Percentiles rank a stretch among this genome's conserved stretches.
phyloP scores from a whole-genome alignment of 345 rosid species.

The Schrenkiella parvula region DNA sequence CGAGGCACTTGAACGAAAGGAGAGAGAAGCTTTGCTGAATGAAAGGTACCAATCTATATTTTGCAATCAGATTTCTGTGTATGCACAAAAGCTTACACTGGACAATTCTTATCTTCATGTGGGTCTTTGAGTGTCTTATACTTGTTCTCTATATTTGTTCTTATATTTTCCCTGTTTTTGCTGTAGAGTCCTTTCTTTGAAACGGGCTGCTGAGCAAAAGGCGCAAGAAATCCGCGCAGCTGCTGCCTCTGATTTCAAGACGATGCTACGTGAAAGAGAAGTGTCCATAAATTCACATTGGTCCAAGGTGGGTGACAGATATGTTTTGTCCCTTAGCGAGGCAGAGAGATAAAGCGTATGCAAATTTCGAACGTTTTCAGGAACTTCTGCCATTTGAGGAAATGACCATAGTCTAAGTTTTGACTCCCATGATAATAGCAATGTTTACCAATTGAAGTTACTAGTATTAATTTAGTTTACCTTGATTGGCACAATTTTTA shows the following conservation, averaged over 20 bases:
- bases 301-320: conserved; percentile 67
- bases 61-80: neutral
- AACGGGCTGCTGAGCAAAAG: conserved; percentile 71
- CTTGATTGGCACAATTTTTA: neutral
- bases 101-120: neutral
- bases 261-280: conserved; percentile 78
- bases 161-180: conserved; percentile 7
- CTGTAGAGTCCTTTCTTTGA: conserved; percentile 69
- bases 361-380: neutral
- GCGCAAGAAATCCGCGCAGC: conserved; percentile 70
- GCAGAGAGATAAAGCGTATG: neutral
- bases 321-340: conserved; percentile 4
- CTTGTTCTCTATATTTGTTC: neutral
- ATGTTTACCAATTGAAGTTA: neutral
- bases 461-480: neutral
- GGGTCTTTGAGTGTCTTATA: neutral
- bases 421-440: neutral
- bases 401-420: conserved; percentile 3
- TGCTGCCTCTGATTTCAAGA: conserved; percentile 67
- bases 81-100: neutral
- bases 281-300: conserved; percentile 66
- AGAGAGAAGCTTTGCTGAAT: conserved; percentile 69
- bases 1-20: conserved; percentile 81
- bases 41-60: conserved; percentile 60
- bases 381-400: neutral